phyloP scores from a whole-genome alignment of 768 basidiomycete species.

The Boletus rubroflammeus region DNA sequence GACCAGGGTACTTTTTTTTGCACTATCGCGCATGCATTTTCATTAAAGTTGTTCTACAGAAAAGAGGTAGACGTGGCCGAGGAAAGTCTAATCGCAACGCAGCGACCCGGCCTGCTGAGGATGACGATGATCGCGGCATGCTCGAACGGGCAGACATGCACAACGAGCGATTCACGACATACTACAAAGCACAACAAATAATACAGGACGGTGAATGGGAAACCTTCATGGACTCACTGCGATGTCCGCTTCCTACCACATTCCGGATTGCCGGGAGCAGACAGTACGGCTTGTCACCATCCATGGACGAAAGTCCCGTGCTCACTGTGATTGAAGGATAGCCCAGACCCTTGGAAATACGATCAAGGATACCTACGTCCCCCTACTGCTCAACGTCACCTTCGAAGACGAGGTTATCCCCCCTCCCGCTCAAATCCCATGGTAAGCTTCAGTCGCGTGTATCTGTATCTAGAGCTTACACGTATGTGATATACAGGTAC shows the following conservation, averaged over 20 bases:
- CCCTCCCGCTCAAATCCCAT: constrained; percentile 80
- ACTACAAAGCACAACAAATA: constrained; percentile 75
- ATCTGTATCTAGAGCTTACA: not conserved
- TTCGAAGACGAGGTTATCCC: constrained; percentile 75
- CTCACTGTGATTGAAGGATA: constrained; percentile 40
- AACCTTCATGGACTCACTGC: constrained; percentile 58
- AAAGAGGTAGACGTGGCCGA: constrained; percentile 17
- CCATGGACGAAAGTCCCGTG: not conserved
- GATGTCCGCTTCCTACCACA: constrained; percentile 81
- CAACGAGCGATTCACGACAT: constrained; percentile 62
- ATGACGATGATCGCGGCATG: constrained; percentile 43
- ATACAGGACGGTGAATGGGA: constrained; percentile 80
- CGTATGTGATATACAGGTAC: constrained; percentile 55
- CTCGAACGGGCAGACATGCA: constrained; percentile 63
- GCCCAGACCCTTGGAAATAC: constrained; percentile 74
- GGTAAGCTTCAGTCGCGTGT: constrained; percentile 45
- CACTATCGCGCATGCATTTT: not conserved
- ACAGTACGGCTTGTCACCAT: constrained; percentile 48
- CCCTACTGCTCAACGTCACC: constrained; percentile 62
- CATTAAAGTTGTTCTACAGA: not conserved
- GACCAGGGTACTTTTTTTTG: constrained; percentile 8
- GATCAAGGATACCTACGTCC: constrained; percentile 77
- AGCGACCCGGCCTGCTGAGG: constrained; percentile 10
- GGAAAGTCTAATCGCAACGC: constrained; percentile 14
- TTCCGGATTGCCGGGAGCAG: constrained; percentile 90